Evolutionary conservation across 495 filamentous ascomycete species (phyloP).

Genomic region (Hypomontagnella monticulosa): DNA sequence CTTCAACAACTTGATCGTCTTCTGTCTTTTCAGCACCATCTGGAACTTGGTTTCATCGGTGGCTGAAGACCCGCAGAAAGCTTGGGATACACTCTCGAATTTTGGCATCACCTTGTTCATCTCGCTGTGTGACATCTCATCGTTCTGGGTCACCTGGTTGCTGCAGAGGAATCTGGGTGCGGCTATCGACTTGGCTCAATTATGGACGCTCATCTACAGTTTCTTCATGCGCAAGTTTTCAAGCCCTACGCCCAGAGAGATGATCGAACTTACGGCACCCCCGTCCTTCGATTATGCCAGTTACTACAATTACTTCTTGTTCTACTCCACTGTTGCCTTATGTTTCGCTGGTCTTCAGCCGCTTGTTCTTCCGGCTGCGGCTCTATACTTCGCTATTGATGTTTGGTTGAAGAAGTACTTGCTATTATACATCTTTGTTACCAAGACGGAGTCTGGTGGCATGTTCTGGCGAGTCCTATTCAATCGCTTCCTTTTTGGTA

Average conservation of each 20-base stretch:
- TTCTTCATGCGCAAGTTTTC: conserved; percentile 85
- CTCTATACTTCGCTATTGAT: conserved; percentile 89
- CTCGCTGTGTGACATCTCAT: conserved; percentile 78
- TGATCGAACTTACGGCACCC: conserved; percentile 93
- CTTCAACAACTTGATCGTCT: conserved; percentile 95
- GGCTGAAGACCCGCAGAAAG: conserved; percentile 60
- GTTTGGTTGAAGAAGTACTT: conserved; percentile 94
- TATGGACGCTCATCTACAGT: conserved; percentile 80
- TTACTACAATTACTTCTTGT: conserved; percentile 97
- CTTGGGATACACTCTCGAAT: conserved; percentile 74
- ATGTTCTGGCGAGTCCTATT: conserved; percentile 89
- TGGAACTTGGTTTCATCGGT: conserved; percentile 77
- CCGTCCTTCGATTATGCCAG: conserved; percentile 92
- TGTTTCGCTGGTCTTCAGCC: conserved; percentile 90
- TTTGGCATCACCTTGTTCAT: conserved; percentile 70
- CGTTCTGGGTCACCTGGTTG: conserved; percentile 94
- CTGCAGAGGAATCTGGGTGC: conserved; percentile 93
- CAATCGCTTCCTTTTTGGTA: conserved; percentile 89
- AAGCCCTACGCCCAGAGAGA: conserved; percentile 87
- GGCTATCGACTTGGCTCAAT: conserved; percentile 86
- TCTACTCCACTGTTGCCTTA: conserved; percentile 88
- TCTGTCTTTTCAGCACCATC: conserved; percentile 84
- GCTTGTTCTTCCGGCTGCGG: conserved; percentile 86
- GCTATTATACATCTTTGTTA: conserved; percentile 92
- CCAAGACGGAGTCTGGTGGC: conserved; percentile 96